phyloP scores from a whole-genome alignment of 768 basidiomycete species.

The Harrya chromipes region DNA sequence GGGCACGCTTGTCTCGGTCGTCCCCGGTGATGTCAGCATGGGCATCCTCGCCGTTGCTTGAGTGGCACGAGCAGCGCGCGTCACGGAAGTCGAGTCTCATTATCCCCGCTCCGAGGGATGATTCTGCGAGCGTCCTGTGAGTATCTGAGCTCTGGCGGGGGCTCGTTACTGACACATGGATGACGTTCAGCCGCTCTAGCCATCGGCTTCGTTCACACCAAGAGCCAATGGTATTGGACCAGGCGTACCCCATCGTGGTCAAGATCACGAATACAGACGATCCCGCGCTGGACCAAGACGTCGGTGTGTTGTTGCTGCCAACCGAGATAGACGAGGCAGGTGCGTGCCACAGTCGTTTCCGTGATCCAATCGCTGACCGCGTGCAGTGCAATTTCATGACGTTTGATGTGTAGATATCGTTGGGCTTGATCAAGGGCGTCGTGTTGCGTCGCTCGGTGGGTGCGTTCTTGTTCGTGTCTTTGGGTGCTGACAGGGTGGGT shows the following conservation, averaged over 20 bases:
- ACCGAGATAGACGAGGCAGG: slow-evolving; percentile 71
- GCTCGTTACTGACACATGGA: not conserved
- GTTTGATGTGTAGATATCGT: slow-evolving; percentile 61
- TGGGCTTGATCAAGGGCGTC: slow-evolving; percentile 72
- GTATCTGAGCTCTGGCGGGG: slow-evolving; percentile 16
- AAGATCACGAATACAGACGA: slow-evolving; percentile 71
- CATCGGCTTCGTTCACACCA: slow-evolving; percentile 54
- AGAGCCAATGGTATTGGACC: slow-evolving; percentile 75
- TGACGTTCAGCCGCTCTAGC: slow-evolving; percentile 50
- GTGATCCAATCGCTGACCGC: not conserved
- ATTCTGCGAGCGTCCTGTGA: slow-evolving; percentile 47
- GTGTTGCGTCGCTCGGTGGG: slow-evolving; percentile 48
- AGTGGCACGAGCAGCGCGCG: slow-evolving; percentile 43
- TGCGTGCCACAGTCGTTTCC: slow-evolving; percentile 29
- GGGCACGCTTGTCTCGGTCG: slow-evolving; percentile 54
- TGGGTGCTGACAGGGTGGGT: not conserved
- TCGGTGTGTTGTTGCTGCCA: slow-evolving; percentile 81
- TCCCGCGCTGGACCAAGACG: slow-evolving; percentile 58
- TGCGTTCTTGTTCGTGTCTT: not conserved
- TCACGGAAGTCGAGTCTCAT: slow-evolving; percentile 37
- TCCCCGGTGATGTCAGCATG: slow-evolving; percentile 55
- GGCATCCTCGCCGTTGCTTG: slow-evolving; percentile 15
- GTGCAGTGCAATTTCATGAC: slow-evolving; percentile 57
- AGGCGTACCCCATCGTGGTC: slow-evolving; percentile 72
- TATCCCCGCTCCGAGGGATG: slow-evolving; percentile 47